Conservation (phyloP, 345 rosid species). For the Eucalyptus cloeziana region DNA sequence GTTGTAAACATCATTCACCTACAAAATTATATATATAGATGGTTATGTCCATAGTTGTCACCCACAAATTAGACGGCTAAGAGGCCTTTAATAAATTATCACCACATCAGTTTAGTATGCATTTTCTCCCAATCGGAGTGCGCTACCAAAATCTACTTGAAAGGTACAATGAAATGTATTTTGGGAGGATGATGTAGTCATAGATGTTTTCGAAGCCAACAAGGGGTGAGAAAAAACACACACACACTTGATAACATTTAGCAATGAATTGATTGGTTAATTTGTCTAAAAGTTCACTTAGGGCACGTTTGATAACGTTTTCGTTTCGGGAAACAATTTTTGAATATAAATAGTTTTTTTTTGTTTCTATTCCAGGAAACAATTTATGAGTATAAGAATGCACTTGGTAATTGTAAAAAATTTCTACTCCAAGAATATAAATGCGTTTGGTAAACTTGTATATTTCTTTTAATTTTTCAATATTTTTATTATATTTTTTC, state of each 20-base stretch:
- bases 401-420: no score
- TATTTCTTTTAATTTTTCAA: no score
- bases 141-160: not conserved
- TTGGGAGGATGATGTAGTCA: not conserved
- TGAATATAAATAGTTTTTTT: no score
- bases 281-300: not conserved
- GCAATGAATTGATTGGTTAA: not conserved
- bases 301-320: no score
- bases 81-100: not conserved
- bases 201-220: not conserved
- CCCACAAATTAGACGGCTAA: not conserved
- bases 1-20: not conserved
- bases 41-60: not conserved
- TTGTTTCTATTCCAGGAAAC: no score
- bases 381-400: no score
- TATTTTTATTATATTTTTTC: no score
- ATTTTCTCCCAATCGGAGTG: not conserved
- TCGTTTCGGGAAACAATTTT: no score
- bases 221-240: not conserved
- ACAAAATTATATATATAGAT: not conserved
- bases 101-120: not conserved
- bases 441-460: no score
- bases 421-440: no score
- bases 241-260: not conserved
- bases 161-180: not conserved